Percentiles rank a stretch among this genome's conserved stretches.
These are phyloP conservation scores for Golubevia sp. DNA, from an alignment of 1,284 basidiomycete species.

Conservation along the genomic window DNA sequence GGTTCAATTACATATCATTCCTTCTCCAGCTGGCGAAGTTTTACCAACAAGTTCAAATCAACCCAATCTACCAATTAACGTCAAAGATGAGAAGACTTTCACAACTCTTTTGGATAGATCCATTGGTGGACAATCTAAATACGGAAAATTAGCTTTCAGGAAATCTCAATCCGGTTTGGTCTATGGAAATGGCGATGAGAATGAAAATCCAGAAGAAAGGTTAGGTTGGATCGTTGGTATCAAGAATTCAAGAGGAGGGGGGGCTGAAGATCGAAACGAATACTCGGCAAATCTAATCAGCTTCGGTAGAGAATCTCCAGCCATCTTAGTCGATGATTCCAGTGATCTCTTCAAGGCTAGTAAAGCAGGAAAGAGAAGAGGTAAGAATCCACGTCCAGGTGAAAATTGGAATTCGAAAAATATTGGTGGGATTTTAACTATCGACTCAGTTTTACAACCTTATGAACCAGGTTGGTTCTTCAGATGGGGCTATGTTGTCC, in stretches of 20 bases:
- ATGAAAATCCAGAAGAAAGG: constrained; percentile 45
- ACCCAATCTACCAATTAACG: constrained; percentile 21
- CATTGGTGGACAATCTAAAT: constrained; percentile 65
- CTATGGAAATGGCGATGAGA: neutral
- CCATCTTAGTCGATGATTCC: constrained; percentile 48
- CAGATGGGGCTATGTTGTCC: constrained; percentile 25
- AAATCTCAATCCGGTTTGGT: constrained; percentile 24
- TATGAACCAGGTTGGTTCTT: constrained; percentile 71
- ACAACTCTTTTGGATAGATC: constrained; percentile 71
- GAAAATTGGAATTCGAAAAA: constrained; percentile 9
- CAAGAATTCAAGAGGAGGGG: constrained; percentile 81
- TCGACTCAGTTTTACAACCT: constrained; percentile 81
- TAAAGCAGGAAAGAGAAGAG: neutral
- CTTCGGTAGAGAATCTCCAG: constrained; percentile 78
- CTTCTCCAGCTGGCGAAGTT: constrained; percentile 36
- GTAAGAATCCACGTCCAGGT: constrained; percentile 1
- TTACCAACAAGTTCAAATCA: constrained; percentile 2
- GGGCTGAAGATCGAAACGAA: constrained; percentile 70
- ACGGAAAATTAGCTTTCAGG: constrained; percentile 81
- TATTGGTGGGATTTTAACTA: constrained; percentile 75
- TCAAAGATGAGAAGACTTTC: constrained; percentile 75
- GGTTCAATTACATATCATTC: constrained; percentile 87
- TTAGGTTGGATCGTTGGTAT: constrained; percentile 82
- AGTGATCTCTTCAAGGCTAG: too few species aligned
- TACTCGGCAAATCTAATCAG: constrained; percentile 74